Percentiles rank a stretch among this genome's conserved stretches.
Evolutionary conservation across 1,139 yeast genomes (phyloP).

Genomic region (Diutina pseudorugosa): DNA sequence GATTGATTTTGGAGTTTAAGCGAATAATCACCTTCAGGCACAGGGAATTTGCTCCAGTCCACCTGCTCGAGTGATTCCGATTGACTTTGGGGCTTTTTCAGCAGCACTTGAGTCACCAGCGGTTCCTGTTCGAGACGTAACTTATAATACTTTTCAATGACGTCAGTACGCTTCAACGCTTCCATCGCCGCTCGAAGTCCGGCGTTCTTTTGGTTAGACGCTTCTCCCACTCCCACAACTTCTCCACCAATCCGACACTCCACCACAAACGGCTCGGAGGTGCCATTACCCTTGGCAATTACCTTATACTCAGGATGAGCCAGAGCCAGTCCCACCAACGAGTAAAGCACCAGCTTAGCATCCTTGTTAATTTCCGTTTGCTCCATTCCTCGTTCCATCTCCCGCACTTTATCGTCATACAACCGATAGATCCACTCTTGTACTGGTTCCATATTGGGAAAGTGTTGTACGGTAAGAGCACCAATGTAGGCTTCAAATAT

Average conservation of each 20-base stretch:
- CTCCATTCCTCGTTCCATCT: background rate
- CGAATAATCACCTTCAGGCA: conserved; percentile 12
- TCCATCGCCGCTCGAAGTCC: conserved; percentile 62
- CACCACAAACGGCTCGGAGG: conserved; percentile 40
- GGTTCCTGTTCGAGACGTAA: conserved; percentile 54
- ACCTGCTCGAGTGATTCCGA: conserved; percentile 3
- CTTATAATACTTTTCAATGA: conserved; percentile 54
- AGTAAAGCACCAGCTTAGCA: conserved; percentile 72
- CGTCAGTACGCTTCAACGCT: conserved; percentile 45
- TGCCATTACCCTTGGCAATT: conserved; percentile 36
- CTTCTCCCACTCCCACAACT: conserved; percentile 47
- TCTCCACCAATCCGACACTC: conserved; percentile 43
- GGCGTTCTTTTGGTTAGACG: conserved; percentile 51
- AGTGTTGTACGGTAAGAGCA: conserved; percentile 56
- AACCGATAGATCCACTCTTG: background rate
- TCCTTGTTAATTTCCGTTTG: conserved; percentile 24
- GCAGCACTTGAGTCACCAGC: conserved; percentile 19
- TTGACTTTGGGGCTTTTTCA: background rate
- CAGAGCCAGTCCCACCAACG: conserved; percentile 66
- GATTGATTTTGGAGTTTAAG: conserved; percentile 13
- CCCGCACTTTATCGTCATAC: background rate
- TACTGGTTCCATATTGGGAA: conserved; percentile 13
- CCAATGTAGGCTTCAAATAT: conserved; percentile 88
- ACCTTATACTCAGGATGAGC: conserved; percentile 52
- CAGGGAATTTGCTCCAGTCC: conserved; percentile 14